Percentiles rank a stretch among this genome's conserved stretches.
Evolutionary conservation across 208 protist genomes (phyloP).

Genomic region (Crithidia acanthocephali): DNA sequence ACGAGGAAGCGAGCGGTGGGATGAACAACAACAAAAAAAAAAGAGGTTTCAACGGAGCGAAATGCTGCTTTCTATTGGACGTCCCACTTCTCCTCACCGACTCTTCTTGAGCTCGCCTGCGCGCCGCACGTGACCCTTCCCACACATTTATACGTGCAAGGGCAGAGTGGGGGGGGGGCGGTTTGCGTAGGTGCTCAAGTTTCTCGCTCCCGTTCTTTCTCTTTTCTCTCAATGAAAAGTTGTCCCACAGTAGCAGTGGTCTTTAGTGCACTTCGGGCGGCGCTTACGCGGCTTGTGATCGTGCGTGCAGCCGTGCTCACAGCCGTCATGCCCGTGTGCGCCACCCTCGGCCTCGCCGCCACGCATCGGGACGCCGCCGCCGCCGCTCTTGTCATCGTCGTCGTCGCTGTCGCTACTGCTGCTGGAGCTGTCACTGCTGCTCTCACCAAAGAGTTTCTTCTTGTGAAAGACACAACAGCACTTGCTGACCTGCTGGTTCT

Average conservation of each 20-base stretch:
- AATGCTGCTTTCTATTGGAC: too few relatives aligned
- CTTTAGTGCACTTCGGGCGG: constrained; percentile 59
- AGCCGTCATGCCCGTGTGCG: constrained; percentile 6
- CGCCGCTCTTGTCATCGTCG: constrained; percentile 5
- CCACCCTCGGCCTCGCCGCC: not conserved
- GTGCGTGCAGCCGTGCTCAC: constrained; percentile 12
- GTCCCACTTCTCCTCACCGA: too few relatives aligned
- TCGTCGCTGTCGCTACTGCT: constrained; percentile 33
- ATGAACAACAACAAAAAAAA: too few relatives aligned
- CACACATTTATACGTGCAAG: too few relatives aligned
- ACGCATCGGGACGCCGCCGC: not conserved
- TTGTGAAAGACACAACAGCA: constrained; percentile 91
- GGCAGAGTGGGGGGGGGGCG: too few relatives aligned
- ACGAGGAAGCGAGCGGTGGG: too few relatives aligned
- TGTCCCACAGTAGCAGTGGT: constrained; percentile 78
- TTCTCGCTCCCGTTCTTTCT: not conserved
- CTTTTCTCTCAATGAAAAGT: constrained; percentile 49
- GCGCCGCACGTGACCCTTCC: too few relatives aligned
- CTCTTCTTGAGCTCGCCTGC: too few relatives aligned
- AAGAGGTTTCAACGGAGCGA: too few relatives aligned
- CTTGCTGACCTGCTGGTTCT: constrained; percentile 82
- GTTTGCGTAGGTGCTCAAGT: too few relatives aligned
- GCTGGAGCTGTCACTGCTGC: constrained; percentile 64
- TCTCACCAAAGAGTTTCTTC: constrained; percentile 89
- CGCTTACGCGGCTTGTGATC: constrained; percentile 14